Percentiles rank a stretch among this genome's conserved stretches.
Evolutionary conservation across 2,329 filamentous ascomycete species (phyloP).

Genomic region (Epicoccum nigrum): DNA sequence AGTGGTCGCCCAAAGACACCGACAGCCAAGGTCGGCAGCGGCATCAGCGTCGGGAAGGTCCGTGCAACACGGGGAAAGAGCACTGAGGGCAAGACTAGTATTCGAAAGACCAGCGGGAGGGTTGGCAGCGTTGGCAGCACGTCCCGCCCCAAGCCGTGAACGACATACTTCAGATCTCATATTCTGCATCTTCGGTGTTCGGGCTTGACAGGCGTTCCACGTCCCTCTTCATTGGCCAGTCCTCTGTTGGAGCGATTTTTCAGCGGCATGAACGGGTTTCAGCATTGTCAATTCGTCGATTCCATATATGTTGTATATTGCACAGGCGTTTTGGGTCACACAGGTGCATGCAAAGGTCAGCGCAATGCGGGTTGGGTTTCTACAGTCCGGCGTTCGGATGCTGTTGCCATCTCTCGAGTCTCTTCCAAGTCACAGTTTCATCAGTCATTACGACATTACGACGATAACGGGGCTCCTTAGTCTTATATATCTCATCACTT

Average conservation of each 20-base stretch:
- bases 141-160: slow-evolving; percentile 38
- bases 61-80: slow-evolving; percentile 53
- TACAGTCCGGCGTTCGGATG: slow-evolving; percentile 26
- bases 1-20: slow-evolving; percentile 54
- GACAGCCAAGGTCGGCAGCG: slow-evolving; percentile 49
- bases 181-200: slow-evolving; percentile 23
- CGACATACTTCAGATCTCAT: slow-evolving; percentile 10
- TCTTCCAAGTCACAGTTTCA: slow-evolving; percentile 20
- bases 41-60: slow-evolving; percentile 54
- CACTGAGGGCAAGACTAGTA: slow-evolving; percentile 56
- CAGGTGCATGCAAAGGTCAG: slow-evolving; percentile 22
- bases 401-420: slow-evolving; percentile 18
- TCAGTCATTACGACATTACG: slow-evolving; percentile 31
- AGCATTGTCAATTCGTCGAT: slow-evolving; percentile 23
- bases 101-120: slow-evolving; percentile 59
- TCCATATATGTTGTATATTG: slow-evolving; percentile 26
- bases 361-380: slow-evolving; percentile 19
- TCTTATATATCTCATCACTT: slow-evolving; percentile 22
- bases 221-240: slow-evolving; percentile 23
- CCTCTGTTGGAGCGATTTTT: slow-evolving; percentile 14
- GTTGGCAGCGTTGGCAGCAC: slow-evolving; percentile 54
- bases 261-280: slow-evolving; percentile 19
- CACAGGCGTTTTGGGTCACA: slow-evolving; percentile 34
- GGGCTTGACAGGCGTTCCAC: slow-evolving; percentile 31
- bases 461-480: slow-evolving; percentile 30